Percentiles rank a stretch among this genome's conserved stretches.
These are phyloP conservation scores for Amylocarpus encephaloides DNA, from an alignment of 2,329 filamentous ascomycete species.

Conservation along the genomic window DNA sequence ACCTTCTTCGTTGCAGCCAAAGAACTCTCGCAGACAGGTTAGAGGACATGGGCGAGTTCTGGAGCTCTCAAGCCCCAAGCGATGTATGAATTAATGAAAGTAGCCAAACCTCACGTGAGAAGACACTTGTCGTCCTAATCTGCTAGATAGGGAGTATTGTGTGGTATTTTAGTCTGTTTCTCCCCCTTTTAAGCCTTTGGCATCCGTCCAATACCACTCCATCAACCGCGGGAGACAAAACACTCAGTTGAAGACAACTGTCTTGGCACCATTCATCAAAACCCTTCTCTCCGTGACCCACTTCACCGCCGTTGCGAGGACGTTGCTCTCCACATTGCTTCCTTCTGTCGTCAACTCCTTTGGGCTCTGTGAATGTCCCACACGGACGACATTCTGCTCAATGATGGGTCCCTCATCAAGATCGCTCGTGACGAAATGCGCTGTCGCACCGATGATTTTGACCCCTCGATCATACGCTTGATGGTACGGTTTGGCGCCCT, in stretches of 20 bases:
- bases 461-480: conserved; percentile 81
- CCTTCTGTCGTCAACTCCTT: conserved; percentile 74
- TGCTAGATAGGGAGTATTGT: background rate
- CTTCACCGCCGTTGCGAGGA: conserved; percentile 74
- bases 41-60: too few species aligned
- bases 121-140: background rate
- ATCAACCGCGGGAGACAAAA: background rate
- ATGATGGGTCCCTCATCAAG: conserved; percentile 84
- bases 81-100: too few species aligned
- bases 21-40: too few species aligned
- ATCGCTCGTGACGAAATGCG: conserved; percentile 80
- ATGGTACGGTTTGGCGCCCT: conserved; percentile 83
- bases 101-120: too few species aligned
- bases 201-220: background rate
- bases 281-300: conserved; percentile 76
- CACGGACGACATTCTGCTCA: conserved; percentile 72
- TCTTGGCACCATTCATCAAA: conserved; percentile 73
- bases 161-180: background rate
- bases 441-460: conserved; percentile 82
- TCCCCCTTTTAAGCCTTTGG: background rate
- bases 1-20: too few species aligned
- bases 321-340: conserved; percentile 78
- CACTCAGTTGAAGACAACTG: conserved; percentile 58
- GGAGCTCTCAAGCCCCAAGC: too few species aligned
- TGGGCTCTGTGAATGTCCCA: conserved; percentile 69